Evolutionary conservation across 2,329 filamentous ascomycete genomes (phyloP), one percentile per base, ranked within the genome.

Genomic region (Sarocladiaceae sp.): DNA sequence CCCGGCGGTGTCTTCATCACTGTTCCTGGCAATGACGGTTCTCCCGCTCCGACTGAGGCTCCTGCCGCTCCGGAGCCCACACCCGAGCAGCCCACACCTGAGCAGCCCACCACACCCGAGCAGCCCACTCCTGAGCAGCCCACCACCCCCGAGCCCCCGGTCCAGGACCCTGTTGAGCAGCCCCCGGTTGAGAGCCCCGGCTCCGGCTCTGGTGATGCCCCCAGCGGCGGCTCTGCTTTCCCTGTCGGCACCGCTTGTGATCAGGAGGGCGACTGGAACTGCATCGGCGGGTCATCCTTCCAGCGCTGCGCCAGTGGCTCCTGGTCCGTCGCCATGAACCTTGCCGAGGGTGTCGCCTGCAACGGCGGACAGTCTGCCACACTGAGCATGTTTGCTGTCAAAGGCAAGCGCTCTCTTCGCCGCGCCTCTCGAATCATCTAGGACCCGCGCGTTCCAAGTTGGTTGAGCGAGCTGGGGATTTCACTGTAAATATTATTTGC

Each of bases 261-360:
- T 6, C 37, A 50, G 1, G 73, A 77, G 35, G 76, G 75, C 1
- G 55, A 58, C 10, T 80, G 70, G 70, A 77, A 77, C 63, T 80
- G 76, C 50, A 60, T 78, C 6, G 61, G 56, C 0, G 72, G 73
- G 12, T 61, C 55, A 1, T 65, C 67, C 0, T 80, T 68, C 68
- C 74, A 79, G 58, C 73, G 73, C 39, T 80, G 76, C 47, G 76
- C 67, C 6, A 70, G 67, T 2, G 74, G 76, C 7, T 29, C 51
- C 0, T 80, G 76, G 76, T 73, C 73, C 2, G 53, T 59, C 0
- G 45, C 58, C 2, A 65, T 67, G 47, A 33, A 49, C 0, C 52
- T 79, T 11, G 67, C 76, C 0, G 53, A 58, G 0, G 76, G 76
- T 1, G 73, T 71, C 0, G 52, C 46, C 0, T 80, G 76, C 56